Evolutionary conservation across 129 eudicot genomes (phyloP), one percentile per base, ranked within the genome.

Genomic region (Calendula officinalis): DNA sequence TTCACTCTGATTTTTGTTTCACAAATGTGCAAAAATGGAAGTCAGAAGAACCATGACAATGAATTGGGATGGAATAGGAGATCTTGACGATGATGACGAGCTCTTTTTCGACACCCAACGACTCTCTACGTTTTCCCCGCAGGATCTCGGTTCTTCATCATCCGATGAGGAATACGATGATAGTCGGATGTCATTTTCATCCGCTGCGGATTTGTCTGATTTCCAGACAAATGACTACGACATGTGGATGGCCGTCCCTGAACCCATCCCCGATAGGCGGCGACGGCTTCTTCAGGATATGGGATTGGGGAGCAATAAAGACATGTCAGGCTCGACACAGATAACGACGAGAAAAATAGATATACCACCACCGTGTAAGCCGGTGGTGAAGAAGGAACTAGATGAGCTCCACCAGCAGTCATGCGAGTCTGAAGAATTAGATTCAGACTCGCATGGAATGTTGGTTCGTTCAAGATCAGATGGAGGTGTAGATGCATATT

Each of bases 181-280:
- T 27, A 66, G 62, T 12, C 66, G 72, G 13, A 66, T 47, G 68
- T 74, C 78, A 0, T 92, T 88, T 12, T 83, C 78, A 51, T 92
- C 98, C 10, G 61, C 83, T 12, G 36, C 71, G 3, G 68, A 70
- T 48, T 6, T 72, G 74, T 6, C 73, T 3, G 60, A 59, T 4
- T 51, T 62, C 33, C 64, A 15, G 8, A 56, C 67, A 1, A 49
- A 37, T 3, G 76, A 79, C 37, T 92, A 88, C 14, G 89, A 83
- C 42, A 76, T 85, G 77, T 92, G 99, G 99, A 79, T 85, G 87
- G 83, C 86, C 6, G 87, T 84, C 3, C 99, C 99, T 0, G 89
- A 74, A 0, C 82, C 88, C 36, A 69, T 92, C 49, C 63, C 81
- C 5, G 99, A 92, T 17, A 78, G 99, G 1, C 82, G 99, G 1